Evolutionary conservation across 2,329 filamentous ascomycete species (phyloP), one percentile per base, ranked within the genome.

Genomic region (Aspergillus thermomutatus): DNA sequence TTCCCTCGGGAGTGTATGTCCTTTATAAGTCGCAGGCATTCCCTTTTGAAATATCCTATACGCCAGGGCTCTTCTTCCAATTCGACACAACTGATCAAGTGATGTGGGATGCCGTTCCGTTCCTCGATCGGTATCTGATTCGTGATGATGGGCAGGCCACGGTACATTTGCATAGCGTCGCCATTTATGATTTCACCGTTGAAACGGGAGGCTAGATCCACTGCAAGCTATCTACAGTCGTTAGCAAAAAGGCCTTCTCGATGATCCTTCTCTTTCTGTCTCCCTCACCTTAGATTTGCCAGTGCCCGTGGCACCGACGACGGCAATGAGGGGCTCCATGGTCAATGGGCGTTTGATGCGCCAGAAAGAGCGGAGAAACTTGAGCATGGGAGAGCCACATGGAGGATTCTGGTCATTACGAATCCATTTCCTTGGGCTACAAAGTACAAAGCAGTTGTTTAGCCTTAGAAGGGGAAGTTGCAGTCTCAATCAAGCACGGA

Each of bases 151-250:
- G 94, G 92, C 46, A 99, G 79, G 2, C 94, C 94, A 53, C 84
- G 83, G 73, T 99, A 99, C 77, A 99, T 87, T 72, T 99, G 94
- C 92, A 99, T 96, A 41, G 94, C 94, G 80, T 99, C 94, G 49
- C 91, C 91, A 71, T 99, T 99, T 77, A 99, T 92, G 52, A 99
- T 84, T 74, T 99, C 94, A 69, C 95, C 94, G 73, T 94, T 87
- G 75, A 92, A 92, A 23, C 83, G 85, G 45, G 82, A 82, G 1
- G 95, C 94, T 52, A 99, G 78, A 61, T 96, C 91, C 43, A 99
- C 88, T 8, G 94, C 94, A 63, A 97, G 83, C 92, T 96, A 65
- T 64, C 62, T 70, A 59, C 58, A 69, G 53, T 54, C 50, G 62
- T 76, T 62, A 72, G 67, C 49, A 28, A 54, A 57, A 11, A 23